Base-by-base conservation (phyloP, 2,329 filamentous ascomycete species). In the Aspergillus bombycis region DNA sequence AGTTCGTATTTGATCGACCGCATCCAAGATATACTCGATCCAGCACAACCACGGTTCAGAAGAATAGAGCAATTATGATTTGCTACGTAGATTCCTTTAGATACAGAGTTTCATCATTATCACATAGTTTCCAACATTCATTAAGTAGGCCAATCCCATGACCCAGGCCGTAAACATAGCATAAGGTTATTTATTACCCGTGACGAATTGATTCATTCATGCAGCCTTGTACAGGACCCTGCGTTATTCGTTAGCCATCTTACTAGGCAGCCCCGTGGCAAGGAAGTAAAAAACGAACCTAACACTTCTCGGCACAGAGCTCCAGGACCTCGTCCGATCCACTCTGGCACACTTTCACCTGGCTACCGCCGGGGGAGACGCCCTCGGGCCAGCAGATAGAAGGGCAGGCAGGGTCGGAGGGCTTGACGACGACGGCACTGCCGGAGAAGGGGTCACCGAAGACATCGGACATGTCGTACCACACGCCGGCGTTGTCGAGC, bases 381-480 rank as follows among this genome's bases (percentile, higher is more conserved):
- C 76, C 76, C 58, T 72, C 62, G 2, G 70, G 41, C 77, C 77
- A 79, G 57, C 72, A 75, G 50, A 78, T 72, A 3, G 60, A 63
- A 26, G 62, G 62, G 58, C 77, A 78, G 4, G 54, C 58, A 3
- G 60, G 41, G 30, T 75, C 67, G 7, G 65, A 70, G 9, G 74
- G 70, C 16, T 67, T 62, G 10, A 78, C 68, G 1, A 59, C 60
- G 12, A 78, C 57, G 0, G 67, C 48, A 9, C 66, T 63, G 4
- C 75, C 74, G 1, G 70, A 69, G 68, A 82, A 82, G 11, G 80
- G 72, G 61, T 80, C 76, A 4, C 79, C 80, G 56, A 78, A 78
- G 60, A 82, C 79, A 70, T 79, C 76, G 6, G 75, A 78, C 61
- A 82, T 68, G 58, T 81, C 80, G 61, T 82, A 82, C 68, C 75